Base-by-base conservation (phyloP, 1,139 yeast genomes). In the Debaryomyces psychrophilus region DNA sequence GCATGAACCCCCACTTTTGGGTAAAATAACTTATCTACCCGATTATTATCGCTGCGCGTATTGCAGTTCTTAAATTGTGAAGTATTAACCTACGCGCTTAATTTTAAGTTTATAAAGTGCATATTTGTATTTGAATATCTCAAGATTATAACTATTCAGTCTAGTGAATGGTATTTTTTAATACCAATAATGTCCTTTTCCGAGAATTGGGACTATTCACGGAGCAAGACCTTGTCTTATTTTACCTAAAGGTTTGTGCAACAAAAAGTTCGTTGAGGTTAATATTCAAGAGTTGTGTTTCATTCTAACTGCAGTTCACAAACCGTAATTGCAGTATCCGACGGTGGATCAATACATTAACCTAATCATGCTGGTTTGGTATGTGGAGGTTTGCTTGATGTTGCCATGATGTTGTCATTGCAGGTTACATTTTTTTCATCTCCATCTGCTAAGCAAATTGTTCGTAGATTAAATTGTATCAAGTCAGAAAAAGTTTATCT, bases 281-380 rank as follows among this genome's bases (percentile, higher is more conserved):
- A 37, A 27, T 17, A 28, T 27, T 15, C 12, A 14, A 37, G 27
- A 27, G 27, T 37, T 4, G 17, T 27, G 22, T 27, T 37, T 9
- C 20, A 28, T 27, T 11, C 38, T 27, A 20, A 31, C 28, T 5
- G 71, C 71, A 27, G 15, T 5, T 37, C 41, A 1, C 17, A 37
- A 6, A 37, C 11, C 9, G 41, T 28, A 1, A 20, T 34, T 22
- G 27, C 20, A 4, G 27, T 34, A 6, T 14, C 37, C 1, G 37
- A 27, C 7, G 73, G 73, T 1, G 73, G 73, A 7, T 61, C 71
- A 4, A 74, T 73, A 18, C 73, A 68, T 41, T 72, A 69, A 47
- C 73, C 73, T 12, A 68, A 67, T 5, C 66, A 64, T 54, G 60
- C 64, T 38, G 73, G 72, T 1, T 65, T 63, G 44, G 71, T 68